Evolutionary conservation across 192 early-diverging fungal species (phyloP), one percentile per base, ranked within the genome.

Genomic region (Backusella parvicylindrica): DNA sequence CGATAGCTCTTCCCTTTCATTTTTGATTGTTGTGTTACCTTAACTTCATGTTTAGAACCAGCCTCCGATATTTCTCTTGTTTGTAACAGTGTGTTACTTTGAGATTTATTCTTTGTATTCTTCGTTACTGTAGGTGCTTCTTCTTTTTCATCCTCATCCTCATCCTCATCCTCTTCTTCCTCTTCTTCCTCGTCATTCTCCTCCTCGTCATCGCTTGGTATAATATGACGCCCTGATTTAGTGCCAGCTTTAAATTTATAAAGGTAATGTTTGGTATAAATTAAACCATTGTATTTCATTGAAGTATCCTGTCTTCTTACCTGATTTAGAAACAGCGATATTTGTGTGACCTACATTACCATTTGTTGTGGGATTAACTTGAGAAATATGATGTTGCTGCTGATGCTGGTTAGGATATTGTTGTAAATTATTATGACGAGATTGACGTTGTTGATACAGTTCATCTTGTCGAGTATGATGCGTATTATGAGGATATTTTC

Each of bases 121-220:
- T 60, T 60, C 28, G 26, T 56, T 56, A 18, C 33, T 31, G 18
- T 70, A 23, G 67, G 11, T 9, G 32, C 18, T 0, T 43, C 23
- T 8, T 40, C 15, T 32, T 73, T 4, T 35, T 30, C 23, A 8
- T 50, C 32, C 6, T 50, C 28, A 13, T 70, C 37, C n/a, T 78
- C 69, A 0, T 53, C 41, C 0, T 79, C 63, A 6, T 67, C 40
- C 2, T 75, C 70, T 11, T 79, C 63, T 0, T 77, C 63, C 18
- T 64, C 77, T 21, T 70, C 53, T 1, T 70, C 68, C 23, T 72
- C 69, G 18, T 74, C 75, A 9, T 76, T 32, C 0, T 76, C 75
- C 0, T 41, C 38, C 0, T 76, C 75, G 0, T 70, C 65, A 71
- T 76, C 75, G 23, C 71, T 74, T 13, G 79, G 66, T 41, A 70